These are phyloP conservation scores for Cryoendolithus antarcticus DNA, from an alignment of 2,329 filamentous ascomycete species.

Conservation along the genomic window DNA sequence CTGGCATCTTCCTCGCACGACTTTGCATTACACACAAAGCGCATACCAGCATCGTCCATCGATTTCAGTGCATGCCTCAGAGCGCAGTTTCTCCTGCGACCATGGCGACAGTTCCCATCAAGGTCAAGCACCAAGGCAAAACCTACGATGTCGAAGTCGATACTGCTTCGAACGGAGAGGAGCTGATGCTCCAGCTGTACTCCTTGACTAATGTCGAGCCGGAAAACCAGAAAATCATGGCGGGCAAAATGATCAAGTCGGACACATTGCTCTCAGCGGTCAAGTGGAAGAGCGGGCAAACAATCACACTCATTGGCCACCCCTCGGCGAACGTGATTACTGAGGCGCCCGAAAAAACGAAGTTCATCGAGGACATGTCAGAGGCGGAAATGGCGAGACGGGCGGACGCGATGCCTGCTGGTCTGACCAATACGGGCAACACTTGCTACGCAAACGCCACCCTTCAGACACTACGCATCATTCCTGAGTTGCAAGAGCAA, in stretches of 20 bases:
- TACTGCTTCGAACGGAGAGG: constrained; percentile 69
- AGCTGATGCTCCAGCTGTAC: constrained; percentile 90
- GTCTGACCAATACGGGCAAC: constrained; percentile 85
- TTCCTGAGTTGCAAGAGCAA: constrained; percentile 80
- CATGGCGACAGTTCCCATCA: constrained; percentile 35
- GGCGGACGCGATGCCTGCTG: constrained; percentile 74
- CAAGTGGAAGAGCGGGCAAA: constrained; percentile 72
- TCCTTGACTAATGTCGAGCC: constrained; percentile 93
- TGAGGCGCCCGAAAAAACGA: constrained; percentile 63
- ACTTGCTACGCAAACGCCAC: constrained; percentile 98
- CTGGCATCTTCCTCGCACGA: too few species aligned
- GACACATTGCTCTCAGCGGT: constrained; percentile 77
- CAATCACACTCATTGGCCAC: constrained; percentile 94
- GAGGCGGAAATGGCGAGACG: constrained; percentile 78
- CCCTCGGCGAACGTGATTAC: constrained; percentile 54
- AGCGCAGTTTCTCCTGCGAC: constrained; percentile 1
- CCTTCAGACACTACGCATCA: constrained; percentile 71
- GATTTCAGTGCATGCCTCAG: too few species aligned
- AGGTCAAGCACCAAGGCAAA: constrained; percentile 91
- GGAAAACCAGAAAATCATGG: constrained; percentile 86
- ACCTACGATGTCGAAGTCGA: constrained; percentile 92
- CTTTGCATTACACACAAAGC: too few species aligned
- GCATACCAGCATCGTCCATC: too few species aligned
- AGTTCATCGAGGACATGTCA: constrained; percentile 95
- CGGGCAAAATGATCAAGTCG: constrained; percentile 93